phyloP scores from a whole-genome alignment of 1,284 basidiomycete species.

The Ganoderma resinaceum region DNA sequence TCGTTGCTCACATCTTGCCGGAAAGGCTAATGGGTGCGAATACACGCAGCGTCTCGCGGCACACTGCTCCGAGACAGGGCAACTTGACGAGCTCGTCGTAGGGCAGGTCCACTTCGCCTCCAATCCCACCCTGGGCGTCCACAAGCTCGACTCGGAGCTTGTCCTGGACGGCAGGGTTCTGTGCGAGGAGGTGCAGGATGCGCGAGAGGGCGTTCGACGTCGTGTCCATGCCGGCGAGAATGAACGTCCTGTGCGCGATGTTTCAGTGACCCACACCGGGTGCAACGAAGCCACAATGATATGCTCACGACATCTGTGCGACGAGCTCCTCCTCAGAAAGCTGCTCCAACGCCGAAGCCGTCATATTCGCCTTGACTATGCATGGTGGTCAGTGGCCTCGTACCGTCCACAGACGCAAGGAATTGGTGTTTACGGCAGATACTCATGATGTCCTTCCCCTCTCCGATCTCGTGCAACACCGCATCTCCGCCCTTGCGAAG shows the following conservation, averaged over 20 bases:
- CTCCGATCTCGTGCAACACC: constrained; percentile 31
- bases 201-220: constrained; percentile 15
- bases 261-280: not conserved
- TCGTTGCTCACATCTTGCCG: not conserved
- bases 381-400: not conserved
- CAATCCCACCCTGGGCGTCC: constrained; percentile 33
- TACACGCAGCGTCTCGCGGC: constrained; percentile 42
- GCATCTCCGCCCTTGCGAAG: constrained; percentile 29
- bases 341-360: not conserved
- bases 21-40: constrained; percentile 44
- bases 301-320: constrained; percentile 8
- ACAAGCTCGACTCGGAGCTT: constrained; percentile 2
- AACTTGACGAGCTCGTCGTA: constrained; percentile 34
- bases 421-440: constrained; percentile 32
- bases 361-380: constrained; percentile 13
- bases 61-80: constrained; percentile 58
- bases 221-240: constrained; percentile 17
- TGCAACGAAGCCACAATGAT: not conserved
- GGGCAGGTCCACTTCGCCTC: not conserved
- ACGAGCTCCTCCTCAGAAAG: constrained; percentile 12
- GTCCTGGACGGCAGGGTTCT: constrained; percentile 5
- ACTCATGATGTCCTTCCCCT: constrained; percentile 40
- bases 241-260: constrained; percentile 6
- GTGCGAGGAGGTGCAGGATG: constrained; percentile 18
- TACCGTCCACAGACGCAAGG: too few species aligned